A percentile compares a stretch with the other conserved stretches of the same genome.
Conservation (phyloP, 2,329 filamentous ascomycete species). For the Trichoderma polysporum region DNA sequence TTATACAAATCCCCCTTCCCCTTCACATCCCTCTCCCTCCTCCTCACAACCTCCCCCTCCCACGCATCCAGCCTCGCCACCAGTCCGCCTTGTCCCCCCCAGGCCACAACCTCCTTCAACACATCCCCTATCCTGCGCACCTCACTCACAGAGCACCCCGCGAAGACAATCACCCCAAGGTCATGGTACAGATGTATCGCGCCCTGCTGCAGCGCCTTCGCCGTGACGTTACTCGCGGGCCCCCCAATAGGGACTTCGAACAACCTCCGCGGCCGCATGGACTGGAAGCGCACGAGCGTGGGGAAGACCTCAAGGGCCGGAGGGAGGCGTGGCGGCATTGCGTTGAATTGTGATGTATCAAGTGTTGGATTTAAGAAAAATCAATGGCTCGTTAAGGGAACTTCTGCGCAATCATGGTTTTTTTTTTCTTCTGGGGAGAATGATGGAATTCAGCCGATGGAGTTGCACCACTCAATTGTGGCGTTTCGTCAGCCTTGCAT, state of each 20-base stretch:
- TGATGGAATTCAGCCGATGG: not conserved
- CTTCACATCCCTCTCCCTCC: constrained; percentile 1
- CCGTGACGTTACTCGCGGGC: not conserved
- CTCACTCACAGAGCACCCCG: constrained; percentile 28
- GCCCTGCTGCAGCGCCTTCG: not conserved
- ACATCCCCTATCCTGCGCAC: constrained; percentile 27
- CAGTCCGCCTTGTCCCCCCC: constrained; percentile 24
- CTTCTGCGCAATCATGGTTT: not conserved
- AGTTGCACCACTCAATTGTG: not conserved
- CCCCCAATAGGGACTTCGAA: constrained; percentile 20
- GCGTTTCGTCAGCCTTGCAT: constrained; percentile 16
- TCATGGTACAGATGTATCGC: constrained; percentile 33
- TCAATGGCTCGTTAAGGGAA: not conserved
- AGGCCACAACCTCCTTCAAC: constrained; percentile 21
- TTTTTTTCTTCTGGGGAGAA: not conserved
- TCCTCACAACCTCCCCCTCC: constrained; percentile 6
- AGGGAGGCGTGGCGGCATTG: constrained; percentile 16
- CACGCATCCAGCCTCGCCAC: constrained; percentile 14
- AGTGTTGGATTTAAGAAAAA: not conserved
- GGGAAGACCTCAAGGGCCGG: constrained; percentile 27
- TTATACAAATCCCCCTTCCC: constrained; percentile 12
- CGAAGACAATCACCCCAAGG: constrained; percentile 34
- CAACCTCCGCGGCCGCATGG: constrained; percentile 25
- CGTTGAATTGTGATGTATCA: not conserved
- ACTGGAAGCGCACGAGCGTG: constrained; percentile 26